Evolutionary conservation across 2,329 filamentous ascomycete species (phyloP), one percentile per base, ranked within the genome.

Genomic region (Aspergillus piperis): DNA sequence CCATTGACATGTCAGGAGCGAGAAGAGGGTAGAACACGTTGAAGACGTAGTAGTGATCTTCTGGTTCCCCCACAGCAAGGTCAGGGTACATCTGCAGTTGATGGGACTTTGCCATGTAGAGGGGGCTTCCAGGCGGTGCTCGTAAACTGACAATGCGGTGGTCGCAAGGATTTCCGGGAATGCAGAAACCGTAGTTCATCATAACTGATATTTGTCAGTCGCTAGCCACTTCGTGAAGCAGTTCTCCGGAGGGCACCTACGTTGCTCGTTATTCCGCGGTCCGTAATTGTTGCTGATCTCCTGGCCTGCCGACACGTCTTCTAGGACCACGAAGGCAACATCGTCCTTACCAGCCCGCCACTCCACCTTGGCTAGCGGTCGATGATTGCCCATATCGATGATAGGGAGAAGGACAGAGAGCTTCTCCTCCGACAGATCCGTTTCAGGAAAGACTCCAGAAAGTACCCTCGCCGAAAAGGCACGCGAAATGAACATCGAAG

Each of bases 371-470:
- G 86, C 82, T 19, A 83, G 76, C 51, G 88, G 87, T 54, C 84
- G 83, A 70, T 92, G 90, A 69, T 92, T 92, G 10, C 85, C 86
- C 27, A 92, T 81, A 70, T 92, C 90, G 59, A 91, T 84, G 3
- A 91, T 78, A 1, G 90, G 90, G 36, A 91, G 79, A 5, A 92
- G 78, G 7, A 91, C 81, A 1, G 88, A 88, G 60, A 90, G 88
- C 66, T 86, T 84, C 54, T 89, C 85, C 3, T 81, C 71, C 5
- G 75, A 71, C 53, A 81, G 79, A 32, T 77, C 76, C 2, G 74
- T 69, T 17, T 69, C 32, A 70, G 71, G 64, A 25, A 76, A 63
- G 11, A 72, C 71, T 21, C 74, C 75, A 50, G 74, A 70, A 5
- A 81, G 67, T 6, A 81, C 76, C 64, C 77, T 77, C 5, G 77